Evolutionary conservation across 148 eudicot species (phyloP).

Genomic region (Rhododendron mucronatum): DNA sequence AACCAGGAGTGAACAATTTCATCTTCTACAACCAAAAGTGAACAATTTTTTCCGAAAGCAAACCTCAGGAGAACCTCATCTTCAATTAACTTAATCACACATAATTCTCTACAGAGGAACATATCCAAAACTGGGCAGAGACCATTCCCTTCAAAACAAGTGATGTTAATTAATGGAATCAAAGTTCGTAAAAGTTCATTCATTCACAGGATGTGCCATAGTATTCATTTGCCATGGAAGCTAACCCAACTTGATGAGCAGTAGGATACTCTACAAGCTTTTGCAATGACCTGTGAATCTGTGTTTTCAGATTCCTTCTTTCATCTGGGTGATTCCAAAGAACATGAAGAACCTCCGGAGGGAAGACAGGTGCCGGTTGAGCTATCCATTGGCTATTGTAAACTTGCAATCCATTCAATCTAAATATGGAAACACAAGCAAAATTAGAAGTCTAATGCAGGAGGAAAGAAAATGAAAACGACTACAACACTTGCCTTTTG

Average conservation of each 20-base stretch:
- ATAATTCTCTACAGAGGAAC: background rate
- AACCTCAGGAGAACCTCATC: background rate
- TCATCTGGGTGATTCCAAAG: conserved; percentile 22
- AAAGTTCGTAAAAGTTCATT: background rate
- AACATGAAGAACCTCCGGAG: conserved; percentile 21
- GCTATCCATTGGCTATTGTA: conserved; percentile 15
- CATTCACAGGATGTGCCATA: background rate
- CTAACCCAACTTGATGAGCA: background rate
- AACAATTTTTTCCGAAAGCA: too few relatives aligned
- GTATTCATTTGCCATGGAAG: background rate
- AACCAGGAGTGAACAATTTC: background rate
- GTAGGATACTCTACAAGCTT: conserved; percentile 16
- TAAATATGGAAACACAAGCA: background rate
- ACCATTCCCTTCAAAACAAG: background rate
- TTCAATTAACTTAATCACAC: background rate
- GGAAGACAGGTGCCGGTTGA: conserved; percentile 25
- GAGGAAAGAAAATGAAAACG: background rate
- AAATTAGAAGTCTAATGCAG: background rate
- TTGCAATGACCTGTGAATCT: background rate
- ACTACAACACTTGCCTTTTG: background rate
- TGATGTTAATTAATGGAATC: background rate
- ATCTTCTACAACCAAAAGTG: background rate
- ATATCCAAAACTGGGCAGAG: background rate
- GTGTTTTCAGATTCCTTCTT: conserved; percentile 18
- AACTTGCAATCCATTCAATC: conserved; percentile 20